Evolutionary conservation across 2,329 filamentous ascomycete genomes (phyloP), one percentile per base, ranked within the genome.

Genomic region (Sporothrix variecibatus): DNA sequence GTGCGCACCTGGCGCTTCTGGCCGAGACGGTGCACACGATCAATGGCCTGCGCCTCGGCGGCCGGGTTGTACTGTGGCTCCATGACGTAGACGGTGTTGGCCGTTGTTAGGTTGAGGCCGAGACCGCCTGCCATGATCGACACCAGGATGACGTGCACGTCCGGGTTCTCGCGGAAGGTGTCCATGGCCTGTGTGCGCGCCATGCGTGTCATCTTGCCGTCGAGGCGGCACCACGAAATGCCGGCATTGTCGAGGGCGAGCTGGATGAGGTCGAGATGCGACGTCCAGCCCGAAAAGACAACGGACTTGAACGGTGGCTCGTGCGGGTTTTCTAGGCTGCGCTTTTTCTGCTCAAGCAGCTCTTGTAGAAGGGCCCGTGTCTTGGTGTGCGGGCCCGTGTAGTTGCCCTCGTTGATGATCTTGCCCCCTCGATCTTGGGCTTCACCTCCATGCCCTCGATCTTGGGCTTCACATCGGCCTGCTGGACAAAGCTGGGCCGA

Each of bases 41-140:
- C 96, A 8, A 98, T 88, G 1, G 96, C 96, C 83, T 99, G 96
- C 5, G 94, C 93, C 82, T 99, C 95, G 0, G 95, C 94, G 0
- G 94, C 95, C 0, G 96, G 96, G 79, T 99, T 99, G 85, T 95
- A 99, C 80, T 98, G 95, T 5, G 96, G 96, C 81, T 99, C 96
- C 95, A 99, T 98, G 79, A 98, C 93, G 81, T 96, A 98, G 17
- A 97, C 95, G 73, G 89, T 92, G 80, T 91, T 96, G 43, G 92
- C 95, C 0, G 93, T 87, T 0, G 95, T 98, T 72, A 98, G 85
- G 80, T 98, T 98, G 53, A 98, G 90, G 17, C 95, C 95, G 20
- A 98, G 88, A 23, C 96, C 95, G 76, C 95, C 96, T 0, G 95
- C 95, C 80, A 92, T 94, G 82, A 98, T 97, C 11, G 94, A 97